A percentile compares a stretch with the other conserved stretches of the same genome.
Evolutionary conservation across 177 flowering plant species (phyloP).

Genomic region (Vitis hybrid): DNA sequence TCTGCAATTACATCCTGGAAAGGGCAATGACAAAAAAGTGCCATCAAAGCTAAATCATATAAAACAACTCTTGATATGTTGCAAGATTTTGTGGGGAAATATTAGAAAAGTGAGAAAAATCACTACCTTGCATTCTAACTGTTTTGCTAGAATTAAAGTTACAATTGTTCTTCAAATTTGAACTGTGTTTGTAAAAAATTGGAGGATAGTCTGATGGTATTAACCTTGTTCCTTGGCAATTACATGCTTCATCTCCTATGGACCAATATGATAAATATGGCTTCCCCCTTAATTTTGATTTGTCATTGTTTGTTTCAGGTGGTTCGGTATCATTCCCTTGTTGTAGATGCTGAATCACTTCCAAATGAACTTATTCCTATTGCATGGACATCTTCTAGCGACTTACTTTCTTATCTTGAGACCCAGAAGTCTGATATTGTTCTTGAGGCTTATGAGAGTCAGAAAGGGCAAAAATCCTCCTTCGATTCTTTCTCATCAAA

Average conservation of each 20-base stretch:
- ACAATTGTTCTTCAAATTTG: background rate
- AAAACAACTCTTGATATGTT: background rate
- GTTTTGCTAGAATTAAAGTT: background rate
- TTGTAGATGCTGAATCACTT: conserved; percentile 72
- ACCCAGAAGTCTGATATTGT: conserved; percentile 19
- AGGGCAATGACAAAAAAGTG: no score
- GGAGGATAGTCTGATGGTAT: background rate
- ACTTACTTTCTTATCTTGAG: conserved; percentile 50
- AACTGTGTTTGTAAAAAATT: background rate
- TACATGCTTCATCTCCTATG: background rate
- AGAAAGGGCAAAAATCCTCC: conserved; percentile 7
- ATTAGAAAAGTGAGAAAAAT: background rate
- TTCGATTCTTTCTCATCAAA: conserved; percentile 17
- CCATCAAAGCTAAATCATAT: no score
- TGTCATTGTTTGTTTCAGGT: conserved; percentile 53
- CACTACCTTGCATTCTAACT: background rate
- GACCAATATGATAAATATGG: background rate
- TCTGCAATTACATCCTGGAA: no score
- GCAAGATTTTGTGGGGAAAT: background rate
- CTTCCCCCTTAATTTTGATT: conserved; percentile 2
- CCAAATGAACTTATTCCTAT: conserved; percentile 81
- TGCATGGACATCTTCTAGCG: conserved; percentile 76
- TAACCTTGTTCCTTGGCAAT: background rate
- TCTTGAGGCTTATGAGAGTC: conserved; percentile 23
- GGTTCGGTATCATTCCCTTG: conserved; percentile 95